Base-by-base conservation (phyloP, 2,329 filamentous ascomycete genomes). In the Aspergillus ustus region DNA sequence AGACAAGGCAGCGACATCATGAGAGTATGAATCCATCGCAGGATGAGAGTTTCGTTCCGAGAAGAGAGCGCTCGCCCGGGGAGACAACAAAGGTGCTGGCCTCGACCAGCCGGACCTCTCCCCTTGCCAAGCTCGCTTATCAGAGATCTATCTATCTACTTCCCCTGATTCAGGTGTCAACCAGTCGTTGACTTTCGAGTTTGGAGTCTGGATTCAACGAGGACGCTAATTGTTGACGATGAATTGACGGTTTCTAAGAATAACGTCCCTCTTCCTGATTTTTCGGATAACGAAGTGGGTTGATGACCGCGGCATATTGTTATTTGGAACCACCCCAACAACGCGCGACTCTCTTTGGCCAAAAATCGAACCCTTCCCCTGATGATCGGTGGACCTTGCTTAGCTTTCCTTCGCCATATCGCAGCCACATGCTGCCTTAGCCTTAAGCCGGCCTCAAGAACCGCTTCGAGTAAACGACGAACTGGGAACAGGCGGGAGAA, bases 351-450 rank as follows among this genome's bases (percentile, higher is more conserved):
- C 31, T 15, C 34, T 44, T 52, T 6, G 45, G 29, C 34, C 57
- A 44, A 58, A 51, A 52, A 37, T 13, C 52, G 31, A 55, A 50
- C 40, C 43, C 20, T 63, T 63, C 66, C 62, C 62, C 63, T 68
- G 65, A 66, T 66, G 65, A 67, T 67, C 65, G 62, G 65, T 66
- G 66, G 66, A 67, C 62, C 56, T 58, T 56, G 46, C 25, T 1
- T 43, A 11, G 46, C 20, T 37, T 29, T 13, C 34, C 50, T 52
- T 52, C 25, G 45, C 29, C 29, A 31, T 29, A 31, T 34, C 20
- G 31, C 40, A 11, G n/a, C 28, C 46, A 44, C 31, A 46, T 53
- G 22, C 34, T 37, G 8, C 34, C 28, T 9, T 7, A 50, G 28
- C 25, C 25, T 4, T 25, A 25, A 4, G 2, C 17, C 25, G 22